Conservation (phyloP, 805 yeast genomes). For the Candida saitoana region DNA sequence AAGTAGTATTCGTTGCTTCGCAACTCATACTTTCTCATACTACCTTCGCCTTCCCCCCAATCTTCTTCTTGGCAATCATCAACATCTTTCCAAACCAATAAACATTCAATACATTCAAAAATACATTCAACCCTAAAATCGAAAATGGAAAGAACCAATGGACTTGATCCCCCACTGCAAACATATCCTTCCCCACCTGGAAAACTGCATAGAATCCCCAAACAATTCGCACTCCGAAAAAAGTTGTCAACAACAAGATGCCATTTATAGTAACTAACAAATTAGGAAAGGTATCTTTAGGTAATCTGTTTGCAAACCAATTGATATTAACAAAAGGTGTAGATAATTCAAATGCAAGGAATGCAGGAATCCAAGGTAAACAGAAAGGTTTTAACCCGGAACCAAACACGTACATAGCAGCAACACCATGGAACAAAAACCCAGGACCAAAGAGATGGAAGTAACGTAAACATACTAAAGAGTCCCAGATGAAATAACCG, state of each 20-base stretch:
- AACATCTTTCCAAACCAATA: conserved; percentile 91
- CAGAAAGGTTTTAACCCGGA: conserved; percentile 67
- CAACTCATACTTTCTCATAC: not conserved
- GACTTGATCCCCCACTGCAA: conserved; percentile 37
- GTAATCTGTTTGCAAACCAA: conserved; percentile 83
- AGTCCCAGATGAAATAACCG: conserved; percentile 94
- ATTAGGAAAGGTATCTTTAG: conserved; percentile 59
- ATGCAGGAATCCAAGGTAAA: conserved; percentile 77
- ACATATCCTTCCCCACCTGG: conserved; percentile 46
- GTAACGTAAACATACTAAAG: conserved; percentile 61
- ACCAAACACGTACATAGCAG: conserved; percentile 71
- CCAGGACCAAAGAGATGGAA: conserved; percentile 72
- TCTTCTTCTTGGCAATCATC: conserved; percentile 58
- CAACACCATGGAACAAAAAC: conserved; percentile 77
- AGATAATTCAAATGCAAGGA: conserved; percentile 79
- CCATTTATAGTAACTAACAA: conserved; percentile 65
- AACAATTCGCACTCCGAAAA: conserved; percentile 72
- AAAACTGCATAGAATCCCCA: conserved; percentile 83
- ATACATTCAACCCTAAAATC: conserved; percentile 54
- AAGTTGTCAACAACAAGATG: conserved; percentile 56
- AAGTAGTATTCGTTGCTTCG: not conserved
- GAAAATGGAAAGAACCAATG: conserved; percentile 46
- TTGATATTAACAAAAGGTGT: conserved; percentile 94
- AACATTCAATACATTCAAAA: conserved; percentile 65
- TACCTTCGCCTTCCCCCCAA: conserved; percentile 7